Base-by-base conservation (phyloP, 2,329 filamentous ascomycete genomes). In the Aspergillus cejpii region DNA sequence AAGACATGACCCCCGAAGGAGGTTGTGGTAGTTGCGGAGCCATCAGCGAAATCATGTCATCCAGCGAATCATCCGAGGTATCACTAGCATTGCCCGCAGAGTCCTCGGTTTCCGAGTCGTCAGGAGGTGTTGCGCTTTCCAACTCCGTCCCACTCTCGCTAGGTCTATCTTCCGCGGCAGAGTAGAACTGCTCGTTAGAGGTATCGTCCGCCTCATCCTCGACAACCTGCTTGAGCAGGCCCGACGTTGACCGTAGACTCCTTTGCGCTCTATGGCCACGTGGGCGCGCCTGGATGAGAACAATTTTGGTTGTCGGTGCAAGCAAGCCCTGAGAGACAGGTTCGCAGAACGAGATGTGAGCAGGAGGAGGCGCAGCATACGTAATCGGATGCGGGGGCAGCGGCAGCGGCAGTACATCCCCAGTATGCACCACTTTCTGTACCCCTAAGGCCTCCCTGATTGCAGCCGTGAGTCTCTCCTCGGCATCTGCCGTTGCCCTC, bases 21-120 rank as follows among this genome's bases (percentile, higher is more conserved):
- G 85, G 81, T n/a, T 87, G 78, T 1, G 86, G 82, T 12, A 96
- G 70, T 21, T 83, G 79, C 1, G 91, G 91, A 1, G 85, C 83
- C 53, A 85, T 83, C 24, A 97, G 75, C 3, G 89, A 94, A 41
- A 97, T 95, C 77, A 95, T 87, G 49, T 95, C 89, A 53, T 96
- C 90, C 72, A 88, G 78, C 0, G 87, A 92, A 61, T 95, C 91
- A 63, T 95, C 90, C 0, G 91, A 95, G 12, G 91, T 73, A 55
- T 91, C 87, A n/a, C 84, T 82, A 44, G 85, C 81, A 8, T 67
- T 68, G 3, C 63, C 63, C 12, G 53, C 59, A 10, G 72, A 71
- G 3, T 63, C 61, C 38, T 74, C 73, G 1, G 79, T 80, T 57
- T 86, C 84, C 5, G 77, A 76, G 6, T 79, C 79, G 29, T 83